These are phyloP conservation scores for Pontederia paniculata DNA, from an alignment of 176 grass and related monocot genomes.

Conservation along the genomic window DNA sequence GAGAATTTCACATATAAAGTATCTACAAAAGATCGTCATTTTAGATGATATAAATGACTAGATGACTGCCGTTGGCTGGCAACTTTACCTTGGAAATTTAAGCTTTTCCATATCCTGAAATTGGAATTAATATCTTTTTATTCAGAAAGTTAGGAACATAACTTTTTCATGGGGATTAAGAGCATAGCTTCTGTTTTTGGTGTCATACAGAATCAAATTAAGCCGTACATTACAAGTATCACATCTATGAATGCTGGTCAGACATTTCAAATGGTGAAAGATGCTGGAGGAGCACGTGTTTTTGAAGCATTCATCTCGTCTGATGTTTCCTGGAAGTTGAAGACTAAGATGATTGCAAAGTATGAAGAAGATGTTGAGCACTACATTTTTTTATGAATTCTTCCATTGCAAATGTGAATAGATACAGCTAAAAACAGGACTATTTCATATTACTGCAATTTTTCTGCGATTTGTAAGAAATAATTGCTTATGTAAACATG, in stretches of 20 bases:
- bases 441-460: too few species aligned
- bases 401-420: neutral
- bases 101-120: too few species aligned
- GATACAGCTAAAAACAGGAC: too few species aligned
- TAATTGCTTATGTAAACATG: too few species aligned
- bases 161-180: neutral
- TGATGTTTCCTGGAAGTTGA: conserved; percentile 55
- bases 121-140: too few species aligned
- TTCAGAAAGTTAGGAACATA: neutral
- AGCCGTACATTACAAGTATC: conserved; percentile 57
- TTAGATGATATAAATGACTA: too few species aligned
- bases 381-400: neutral
- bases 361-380: neutral
- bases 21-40: too few species aligned
- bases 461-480: too few species aligned
- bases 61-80: too few species aligned
- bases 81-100: too few species aligned
- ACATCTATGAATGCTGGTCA: conserved; percentile 45
- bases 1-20: too few species aligned
- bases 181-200: conserved; percentile 1
- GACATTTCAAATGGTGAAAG: conserved; percentile 60
- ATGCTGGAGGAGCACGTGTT: conserved; percentile 69
- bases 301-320: conserved; percentile 88
- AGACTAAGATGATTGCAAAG: conserved; percentile 77
- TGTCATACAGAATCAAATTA: conserved; percentile 59